Evolutionary conservation across 2,329 filamentous ascomycete species (phyloP).

Genomic region (Anthostomella pinea): DNA sequence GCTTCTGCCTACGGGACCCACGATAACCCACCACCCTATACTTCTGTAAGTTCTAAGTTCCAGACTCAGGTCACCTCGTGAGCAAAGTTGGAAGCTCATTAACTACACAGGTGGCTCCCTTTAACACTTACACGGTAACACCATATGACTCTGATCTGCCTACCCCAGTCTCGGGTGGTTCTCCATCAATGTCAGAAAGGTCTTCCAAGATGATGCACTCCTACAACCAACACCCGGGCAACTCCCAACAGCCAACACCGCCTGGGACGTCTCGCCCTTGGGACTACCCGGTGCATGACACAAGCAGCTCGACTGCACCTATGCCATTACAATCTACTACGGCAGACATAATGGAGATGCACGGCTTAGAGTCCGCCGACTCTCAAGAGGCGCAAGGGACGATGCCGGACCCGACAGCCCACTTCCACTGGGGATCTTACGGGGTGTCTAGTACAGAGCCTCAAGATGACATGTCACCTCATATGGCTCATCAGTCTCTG

Average conservation of each 20-base stretch:
- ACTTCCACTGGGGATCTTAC: constrained; percentile 37
- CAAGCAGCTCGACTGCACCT: constrained; percentile 39
- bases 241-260: constrained; percentile 46
- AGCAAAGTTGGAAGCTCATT: too few species aligned
- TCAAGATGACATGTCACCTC: constrained; percentile 28
- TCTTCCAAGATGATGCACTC: constrained; percentile 38
- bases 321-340: constrained; percentile 40
- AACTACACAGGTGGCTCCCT: constrained; percentile 33
- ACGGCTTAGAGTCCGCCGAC: constrained; percentile 35
- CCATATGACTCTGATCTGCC: constrained; percentile 44
- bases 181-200: constrained; percentile 45
- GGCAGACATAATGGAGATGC: constrained; percentile 39
- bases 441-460: constrained; percentile 33
- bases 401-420: constrained; percentile 29
- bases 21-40: constrained; percentile 26
- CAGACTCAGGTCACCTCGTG: too few species aligned
- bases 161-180: constrained; percentile 51
- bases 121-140: constrained; percentile 35
- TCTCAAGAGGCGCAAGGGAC: constrained; percentile 28
- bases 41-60: constrained; percentile 24
- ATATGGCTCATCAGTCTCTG: constrained; percentile 26
- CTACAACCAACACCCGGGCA: constrained; percentile 38
- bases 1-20: constrained; percentile 25
- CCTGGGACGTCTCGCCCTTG: constrained; percentile 47
- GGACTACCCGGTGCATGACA: constrained; percentile 41